Evolutionary conservation across 1,284 basidiomycete genomes (phyloP), one percentile per base, ranked within the genome.

Genomic region (Taiwanofungus camphoratus): DNA sequence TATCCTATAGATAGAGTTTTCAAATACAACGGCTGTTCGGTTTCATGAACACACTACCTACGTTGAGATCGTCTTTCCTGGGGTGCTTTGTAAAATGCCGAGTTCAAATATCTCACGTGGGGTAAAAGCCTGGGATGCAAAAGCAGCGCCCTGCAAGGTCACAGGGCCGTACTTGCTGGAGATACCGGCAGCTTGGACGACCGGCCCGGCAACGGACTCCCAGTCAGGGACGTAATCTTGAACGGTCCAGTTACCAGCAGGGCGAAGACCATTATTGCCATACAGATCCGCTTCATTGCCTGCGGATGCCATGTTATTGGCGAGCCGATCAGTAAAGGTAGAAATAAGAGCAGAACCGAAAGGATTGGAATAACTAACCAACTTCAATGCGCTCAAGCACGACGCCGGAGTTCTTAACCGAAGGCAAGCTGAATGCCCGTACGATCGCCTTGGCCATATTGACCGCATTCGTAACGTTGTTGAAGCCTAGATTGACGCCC

Each of bases 211-310:
- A 36, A 49, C 48, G 19, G 52, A 40, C 26, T 65, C 66, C 55
- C 60, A 82, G 75, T 83, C 69, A 21, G 62, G 44, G 5, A 79
- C 71, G 49, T 81, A 82, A 56, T 77, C 60, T 11, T 63, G 49
- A 6, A 73, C 61, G 23, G 59, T 74, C 58, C 73, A 82, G 18
- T 61, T 67, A 1, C 51, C 13, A 54, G 22, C 62, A 34, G 54
- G 45, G 32, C 80, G 67, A 4, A 67, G 56, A 1, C 75, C 74
- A 51, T 77, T 79, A 44, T 64, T 64, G 15, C 41, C 49, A 60
- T 81, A 84, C 5, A 82, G 56, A 57, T 84, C 79, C 0, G 80
- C 65, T 59, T 84, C 79, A 45, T 85, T 84, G 4, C 68, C 65
- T 58, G 32, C 7, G 19, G 41, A n/a, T n/a, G n/a, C n/a, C n/a